These are phyloP conservation scores for Aquilaria sinensis DNA, from an alignment of 345 rosid genomes.

Conservation along the genomic window DNA sequence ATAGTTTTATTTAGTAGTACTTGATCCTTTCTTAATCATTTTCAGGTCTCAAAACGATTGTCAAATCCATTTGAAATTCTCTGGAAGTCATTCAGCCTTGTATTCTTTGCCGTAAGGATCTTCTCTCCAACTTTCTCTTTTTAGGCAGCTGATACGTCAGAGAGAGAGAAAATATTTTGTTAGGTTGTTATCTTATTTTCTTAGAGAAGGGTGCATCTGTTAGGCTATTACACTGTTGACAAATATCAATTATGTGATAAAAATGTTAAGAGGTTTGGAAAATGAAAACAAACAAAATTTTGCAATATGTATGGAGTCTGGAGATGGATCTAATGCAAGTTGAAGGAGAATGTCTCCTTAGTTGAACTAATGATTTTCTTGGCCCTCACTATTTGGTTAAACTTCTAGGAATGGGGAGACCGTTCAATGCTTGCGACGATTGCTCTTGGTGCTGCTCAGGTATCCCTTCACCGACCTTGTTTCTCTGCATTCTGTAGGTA, in stretches of 20 bases:
- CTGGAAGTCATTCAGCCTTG: conserved; percentile 95
- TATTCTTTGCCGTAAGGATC: conserved; percentile 88
- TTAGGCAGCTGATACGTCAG: no score
- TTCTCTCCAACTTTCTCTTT: background rate
- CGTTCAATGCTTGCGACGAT: conserved; percentile 99
- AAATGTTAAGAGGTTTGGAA: no score
- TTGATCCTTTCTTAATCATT: conserved; percentile 6
- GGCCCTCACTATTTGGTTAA: background rate
- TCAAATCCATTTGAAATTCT: conserved; percentile 84
- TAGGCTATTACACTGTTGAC: no score
- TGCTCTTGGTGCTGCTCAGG: conserved; percentile 99
- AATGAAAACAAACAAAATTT: no score
- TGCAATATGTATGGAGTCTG: no score
- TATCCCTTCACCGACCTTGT: conserved; percentile 12
- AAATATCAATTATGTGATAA: no score
- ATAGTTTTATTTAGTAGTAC: background rate
- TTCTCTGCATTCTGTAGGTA: background rate
- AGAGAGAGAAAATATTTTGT: no score
- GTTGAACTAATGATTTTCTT: background rate
- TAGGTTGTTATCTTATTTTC: no score
- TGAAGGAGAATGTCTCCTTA: background rate
- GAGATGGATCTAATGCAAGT: background rate
- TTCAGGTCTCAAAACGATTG: conserved; percentile 65
- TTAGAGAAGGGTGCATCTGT: no score
- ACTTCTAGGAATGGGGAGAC: conserved; percentile 95